phyloP scores from a whole-genome alignment of 73 alveolate genomes.

The Paramecium octaurelia region DNA sequence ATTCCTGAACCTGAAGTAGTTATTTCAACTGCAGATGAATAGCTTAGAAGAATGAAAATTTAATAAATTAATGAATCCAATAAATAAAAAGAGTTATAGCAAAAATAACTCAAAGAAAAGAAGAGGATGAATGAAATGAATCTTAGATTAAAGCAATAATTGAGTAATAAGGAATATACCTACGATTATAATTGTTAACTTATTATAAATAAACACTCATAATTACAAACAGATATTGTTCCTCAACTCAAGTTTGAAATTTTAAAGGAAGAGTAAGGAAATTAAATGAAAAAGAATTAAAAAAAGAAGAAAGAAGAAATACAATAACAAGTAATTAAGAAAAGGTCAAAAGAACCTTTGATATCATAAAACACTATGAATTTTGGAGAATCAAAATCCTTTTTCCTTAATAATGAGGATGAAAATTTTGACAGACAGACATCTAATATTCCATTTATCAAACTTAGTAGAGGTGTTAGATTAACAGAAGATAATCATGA shows the following conservation, averaged over 20 bases:
- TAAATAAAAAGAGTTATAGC: background rate
- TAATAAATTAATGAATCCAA: background rate
- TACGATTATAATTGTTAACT: background rate
- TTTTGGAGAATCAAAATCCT: background rate
- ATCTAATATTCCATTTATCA: background rate
- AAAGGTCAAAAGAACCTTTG: background rate
- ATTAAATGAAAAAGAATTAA: background rate
- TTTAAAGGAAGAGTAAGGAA: background rate
- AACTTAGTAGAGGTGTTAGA: background rate
- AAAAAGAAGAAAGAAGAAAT: background rate
- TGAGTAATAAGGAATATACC: background rate
- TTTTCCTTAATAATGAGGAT: background rate
- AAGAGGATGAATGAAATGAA: background rate
- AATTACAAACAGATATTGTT: background rate
- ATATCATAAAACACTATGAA: background rate
- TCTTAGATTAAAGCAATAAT: background rate
- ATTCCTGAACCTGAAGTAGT: background rate
- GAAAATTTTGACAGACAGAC: background rate
- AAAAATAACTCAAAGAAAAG: background rate
- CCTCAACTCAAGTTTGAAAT: background rate
- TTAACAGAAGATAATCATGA: background rate
- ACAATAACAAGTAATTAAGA: background rate
- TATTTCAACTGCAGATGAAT: background rate
- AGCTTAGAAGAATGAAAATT: background rate
- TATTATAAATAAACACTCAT: background rate